Evolutionary conservation across 129 eudicot species (phyloP), one percentile per base, ranked within the genome.

Genomic region (Flaveria sonorensis): DNA sequence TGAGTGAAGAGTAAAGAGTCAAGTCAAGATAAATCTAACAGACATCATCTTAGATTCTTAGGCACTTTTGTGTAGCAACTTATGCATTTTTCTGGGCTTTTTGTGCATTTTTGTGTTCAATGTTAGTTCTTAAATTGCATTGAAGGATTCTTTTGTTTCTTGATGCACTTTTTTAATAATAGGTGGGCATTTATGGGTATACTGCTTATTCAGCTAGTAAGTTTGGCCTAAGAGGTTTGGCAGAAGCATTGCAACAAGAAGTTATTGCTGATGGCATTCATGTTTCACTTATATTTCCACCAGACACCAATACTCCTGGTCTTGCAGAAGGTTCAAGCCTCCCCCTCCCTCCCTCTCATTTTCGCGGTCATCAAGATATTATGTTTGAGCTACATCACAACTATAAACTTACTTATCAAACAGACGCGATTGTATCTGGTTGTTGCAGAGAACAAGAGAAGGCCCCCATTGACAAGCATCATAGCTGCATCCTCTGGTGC

Each of bases 111-210:
- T 7, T 42, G 30, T 42, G 46, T 42, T 42, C 10, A 42, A 42
- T 52, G 19, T 53, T 53, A 53, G n/a, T 21, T 53, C 18, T 26
- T 26, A 26, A 26, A 26, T 90, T 47, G 81, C 24, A 45, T 71
- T 48, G 72, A 51, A 16, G 30, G 39, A 55, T 64, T 40, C 7
- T 51, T 51, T 23, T 63, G 55, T 70, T 46, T 60, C 23, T 69
- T 75, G 52, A 75, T 26, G 39, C 42, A 19, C 0, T 28, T 59
- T 59, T 40, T 64, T 8, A 13, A 15, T 46, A 36, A n/a, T 72
- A 94, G 98, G 98, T 94, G 67, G 97, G 98, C 21, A 89, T 94
- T 24, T 91, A 94, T 76, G 98, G 98, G 66, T 94, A 91, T 77
- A 81, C 97, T 30, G 97, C 98, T 68, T 94, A 94, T 86, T 87